Conservation (phyloP, 2,329 filamentous ascomycete genomes). For the Fusarium mexicanum region DNA sequence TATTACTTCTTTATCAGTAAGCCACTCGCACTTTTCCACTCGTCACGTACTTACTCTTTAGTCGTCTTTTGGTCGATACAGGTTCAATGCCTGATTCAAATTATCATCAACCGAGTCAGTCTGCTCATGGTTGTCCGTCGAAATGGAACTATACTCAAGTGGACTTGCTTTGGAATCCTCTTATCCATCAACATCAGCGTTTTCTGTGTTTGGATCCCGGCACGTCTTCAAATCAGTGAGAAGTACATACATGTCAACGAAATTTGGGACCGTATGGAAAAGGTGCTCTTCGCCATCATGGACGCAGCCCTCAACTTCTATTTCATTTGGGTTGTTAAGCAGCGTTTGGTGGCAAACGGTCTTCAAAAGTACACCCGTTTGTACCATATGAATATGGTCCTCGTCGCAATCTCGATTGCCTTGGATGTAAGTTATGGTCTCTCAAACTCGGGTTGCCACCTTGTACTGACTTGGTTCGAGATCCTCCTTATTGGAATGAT, state of each 20-base stretch:
- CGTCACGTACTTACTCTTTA: slow-evolving; percentile 29
- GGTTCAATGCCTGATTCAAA: slow-evolving; percentile 57
- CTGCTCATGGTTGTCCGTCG: slow-evolving; percentile 54
- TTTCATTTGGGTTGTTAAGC: slow-evolving; percentile 56
- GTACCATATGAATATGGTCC: slow-evolving; percentile 47
- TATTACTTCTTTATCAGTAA: slow-evolving; percentile 40
- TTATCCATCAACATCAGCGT: slow-evolving; percentile 59
- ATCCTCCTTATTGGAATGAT: slow-evolving; percentile 38
- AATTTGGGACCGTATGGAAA: slow-evolving; percentile 60
- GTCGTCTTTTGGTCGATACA: slow-evolving; percentile 50
- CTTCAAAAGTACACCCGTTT: slow-evolving; percentile 60
- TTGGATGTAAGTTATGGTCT: slow-evolving; percentile 33
- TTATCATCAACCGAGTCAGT: slow-evolving; percentile 61
- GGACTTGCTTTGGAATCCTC: slow-evolving; percentile 53
- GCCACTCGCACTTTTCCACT: background rate
- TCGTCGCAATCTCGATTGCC: slow-evolving; percentile 41
- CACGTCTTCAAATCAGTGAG: slow-evolving; percentile 52
- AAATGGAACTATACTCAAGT: slow-evolving; percentile 50
- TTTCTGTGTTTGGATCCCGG: slow-evolving; percentile 61
- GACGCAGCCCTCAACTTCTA: slow-evolving; percentile 58
- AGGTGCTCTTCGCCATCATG: slow-evolving; percentile 57
- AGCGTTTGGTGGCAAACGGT: slow-evolving; percentile 56
- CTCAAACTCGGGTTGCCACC: too few relatives aligned
- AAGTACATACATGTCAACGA: slow-evolving; percentile 54
- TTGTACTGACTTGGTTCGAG: slow-evolving; percentile 4